Percentiles rank a stretch among this genome's conserved stretches.
Evolutionary conservation across 1,139 yeast species (phyloP).

Genomic region (Suhomyces panamericanus): DNA sequence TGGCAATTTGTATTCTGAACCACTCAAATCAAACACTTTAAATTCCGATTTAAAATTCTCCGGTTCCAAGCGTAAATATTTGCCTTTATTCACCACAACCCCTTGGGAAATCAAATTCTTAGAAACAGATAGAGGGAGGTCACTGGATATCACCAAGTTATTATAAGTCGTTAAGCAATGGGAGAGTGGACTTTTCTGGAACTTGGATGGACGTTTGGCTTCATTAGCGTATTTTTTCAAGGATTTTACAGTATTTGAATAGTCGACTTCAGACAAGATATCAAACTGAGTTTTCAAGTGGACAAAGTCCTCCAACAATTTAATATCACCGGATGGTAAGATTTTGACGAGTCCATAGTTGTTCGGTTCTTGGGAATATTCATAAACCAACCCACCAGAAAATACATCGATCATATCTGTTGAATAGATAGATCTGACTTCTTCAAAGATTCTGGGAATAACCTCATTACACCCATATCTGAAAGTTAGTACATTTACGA

Average conservation of each 20-base stretch:
- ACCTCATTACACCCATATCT: constrained; percentile 82
- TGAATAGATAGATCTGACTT: constrained; percentile 70
- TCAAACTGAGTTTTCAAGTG: constrained; percentile 50
- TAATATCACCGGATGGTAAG: constrained; percentile 55
- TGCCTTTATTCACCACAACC: constrained; percentile 46
- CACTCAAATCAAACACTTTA: constrained; percentile 39
- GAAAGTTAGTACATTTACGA: constrained; percentile 8
- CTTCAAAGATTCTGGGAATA: constrained; percentile 77
- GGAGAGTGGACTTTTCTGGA: constrained; percentile 20
- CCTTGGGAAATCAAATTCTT: constrained; percentile 48
- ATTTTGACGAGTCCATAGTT: constrained; percentile 83
- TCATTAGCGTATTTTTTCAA: neutral
- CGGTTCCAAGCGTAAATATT: constrained; percentile 43
- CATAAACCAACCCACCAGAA: constrained; percentile 92
- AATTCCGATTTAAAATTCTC: constrained; percentile 39
- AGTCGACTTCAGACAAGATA: constrained; percentile 30
- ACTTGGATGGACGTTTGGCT: neutral
- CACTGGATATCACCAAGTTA: constrained; percentile 51
- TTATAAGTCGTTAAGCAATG: constrained; percentile 39
- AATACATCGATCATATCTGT: constrained; percentile 75
- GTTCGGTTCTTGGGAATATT: constrained; percentile 84
- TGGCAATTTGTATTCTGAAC: constrained; percentile 25
- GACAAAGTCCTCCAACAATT: constrained; percentile 54
- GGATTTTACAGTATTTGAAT: constrained; percentile 20
- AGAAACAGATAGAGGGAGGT: constrained; percentile 51